Evolutionary conservation across 2,329 filamentous ascomycete genomes (phyloP), one percentile per base, ranked within the genome.

Genomic region (Phialophora verrucosa): DNA sequence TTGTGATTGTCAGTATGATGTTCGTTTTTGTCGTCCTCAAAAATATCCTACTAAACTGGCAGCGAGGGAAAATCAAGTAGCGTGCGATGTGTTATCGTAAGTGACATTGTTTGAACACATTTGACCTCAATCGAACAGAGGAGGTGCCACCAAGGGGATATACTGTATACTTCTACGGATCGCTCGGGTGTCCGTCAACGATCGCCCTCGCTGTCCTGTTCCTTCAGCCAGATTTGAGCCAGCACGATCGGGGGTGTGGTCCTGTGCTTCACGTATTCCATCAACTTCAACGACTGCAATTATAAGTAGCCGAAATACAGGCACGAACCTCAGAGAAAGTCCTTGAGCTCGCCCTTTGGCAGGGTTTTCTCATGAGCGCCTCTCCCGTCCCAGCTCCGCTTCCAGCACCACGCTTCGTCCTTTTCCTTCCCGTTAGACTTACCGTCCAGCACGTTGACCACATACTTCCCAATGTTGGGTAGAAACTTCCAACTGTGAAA

Each of bases 401-500:
- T 76, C 73, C 80, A 76, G 58, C 73, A 73, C 75, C 79, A 75
- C 72, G 80, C 75, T 74, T 78, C 77, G 74, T 82, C 75, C 82
- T 83, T 62, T 67, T 66, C 58, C 44, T 35, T 49, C 2, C 71
- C 72, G 50, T 75, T 75, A 10, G 70, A 69, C 56, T 67, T 66
- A 38, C 72, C 74, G 11, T 73, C 64, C n/a, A 75, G 60, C 31
- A 74, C 71, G 38, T 75, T 78, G 17, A 66, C 73, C n/a, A 79
- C 75, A 53, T 89, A 89, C 65, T 84, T 83, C 3, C 87, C 87
- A 69, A 88, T 84, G 27, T 84, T 84, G 0, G 87, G 87, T 29
- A 90, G 77, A 72, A 91, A 88, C 74, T 90, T 89, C 83, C 84
- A 89, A 32, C 84, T 83, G 73, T 90, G 87, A 69, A 89, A 88